Base-by-base conservation (phyloP, 2,329 filamentous ascomycete genomes). In the Pseudogymnoascus sp. region DNA sequence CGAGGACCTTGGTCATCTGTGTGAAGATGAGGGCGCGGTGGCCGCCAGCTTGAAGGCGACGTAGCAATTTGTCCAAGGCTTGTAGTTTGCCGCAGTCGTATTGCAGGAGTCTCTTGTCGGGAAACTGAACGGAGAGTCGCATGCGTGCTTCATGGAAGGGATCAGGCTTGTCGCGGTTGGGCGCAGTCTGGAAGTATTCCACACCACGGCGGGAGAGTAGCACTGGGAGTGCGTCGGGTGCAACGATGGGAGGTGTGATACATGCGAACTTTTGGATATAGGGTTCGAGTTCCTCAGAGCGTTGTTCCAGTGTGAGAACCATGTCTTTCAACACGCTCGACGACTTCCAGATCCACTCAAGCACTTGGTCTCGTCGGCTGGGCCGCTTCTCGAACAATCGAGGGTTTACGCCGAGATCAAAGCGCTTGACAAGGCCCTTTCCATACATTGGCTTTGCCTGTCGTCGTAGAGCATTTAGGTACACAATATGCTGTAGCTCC, bases 1-100 rank as follows among this genome's bases (percentile, higher is more conserved):
- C 93, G 16, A 99, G 83, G 54, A 98, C 95, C 75, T 96, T 96
- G 57, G 95, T 98, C 95, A 99, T 99, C 73, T 99, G 95, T 0
- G 96, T 98, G 76, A 99, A 99, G 74, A 99, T 99, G 61, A 99
- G 81, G 8, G 92, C 95, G 6, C 96, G 90, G 72, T 98, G 95
- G 1, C 93, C 92, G 41, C 92, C 92, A 2, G 90, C 85, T 77
- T 98, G 93, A 6, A 99, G 82, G 67, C 90, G 88, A 8, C 95
- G 89, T 13, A 99, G 83, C 1, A 99, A 83, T 66, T 88, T 88
- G 72, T 96, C 95, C 14, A 99, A 83, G 16, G 89, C 87, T 72
- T 99, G 95, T 3, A 99, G 84, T 76, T 99, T 99, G 70, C 95
- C 95, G 72, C 95, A 98, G 76, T 99, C 95, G 75, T 96, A 99